These are phyloP conservation scores for Penicillium sumatraense DNA, from an alignment of 2,329 filamentous ascomycete species.

Conservation along the genomic window DNA sequence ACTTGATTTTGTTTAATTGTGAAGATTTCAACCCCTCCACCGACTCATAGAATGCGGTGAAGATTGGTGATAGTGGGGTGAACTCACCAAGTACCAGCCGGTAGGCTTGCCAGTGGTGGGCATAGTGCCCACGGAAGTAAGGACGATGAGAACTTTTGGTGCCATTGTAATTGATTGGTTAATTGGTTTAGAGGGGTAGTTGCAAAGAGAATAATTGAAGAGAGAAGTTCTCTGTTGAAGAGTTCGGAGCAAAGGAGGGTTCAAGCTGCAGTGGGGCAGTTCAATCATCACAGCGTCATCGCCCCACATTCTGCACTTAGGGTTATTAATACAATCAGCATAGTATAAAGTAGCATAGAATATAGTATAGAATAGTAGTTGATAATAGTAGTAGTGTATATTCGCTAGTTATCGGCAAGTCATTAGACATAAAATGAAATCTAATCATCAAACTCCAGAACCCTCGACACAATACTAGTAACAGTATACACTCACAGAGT, in stretches of 20 bases:
- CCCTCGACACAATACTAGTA: too few species aligned
- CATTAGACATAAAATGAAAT: too few species aligned
- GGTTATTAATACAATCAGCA: too few species aligned
- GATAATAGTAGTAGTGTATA: too few species aligned
- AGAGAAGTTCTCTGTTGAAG: not conserved
- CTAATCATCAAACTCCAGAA: too few species aligned
- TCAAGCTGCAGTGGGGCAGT: not conserved
- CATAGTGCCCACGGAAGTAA: conserved; percentile 64
- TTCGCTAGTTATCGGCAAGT: too few species aligned
- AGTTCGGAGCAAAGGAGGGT: not conserved
- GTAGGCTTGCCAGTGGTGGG: conserved; percentile 56
- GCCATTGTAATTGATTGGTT: conserved; percentile 28
- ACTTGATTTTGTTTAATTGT: too few species aligned
- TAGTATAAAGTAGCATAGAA: too few species aligned
- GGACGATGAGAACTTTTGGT: conserved; percentile 70
- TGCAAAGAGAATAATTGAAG: not conserved
- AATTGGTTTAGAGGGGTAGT: not conserved
- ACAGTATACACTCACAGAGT: too few species aligned
- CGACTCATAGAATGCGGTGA: too few species aligned
- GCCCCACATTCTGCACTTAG: not conserved
- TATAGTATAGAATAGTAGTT: too few species aligned
- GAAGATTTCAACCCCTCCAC: too few species aligned
- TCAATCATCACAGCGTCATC: conserved; percentile 19
- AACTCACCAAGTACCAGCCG: conserved; percentile 70
- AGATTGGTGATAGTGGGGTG: not conserved